These are phyloP conservation scores for Citrus unshiu DNA, from an alignment of 345 rosid genomes.

Conservation along the genomic window DNA sequence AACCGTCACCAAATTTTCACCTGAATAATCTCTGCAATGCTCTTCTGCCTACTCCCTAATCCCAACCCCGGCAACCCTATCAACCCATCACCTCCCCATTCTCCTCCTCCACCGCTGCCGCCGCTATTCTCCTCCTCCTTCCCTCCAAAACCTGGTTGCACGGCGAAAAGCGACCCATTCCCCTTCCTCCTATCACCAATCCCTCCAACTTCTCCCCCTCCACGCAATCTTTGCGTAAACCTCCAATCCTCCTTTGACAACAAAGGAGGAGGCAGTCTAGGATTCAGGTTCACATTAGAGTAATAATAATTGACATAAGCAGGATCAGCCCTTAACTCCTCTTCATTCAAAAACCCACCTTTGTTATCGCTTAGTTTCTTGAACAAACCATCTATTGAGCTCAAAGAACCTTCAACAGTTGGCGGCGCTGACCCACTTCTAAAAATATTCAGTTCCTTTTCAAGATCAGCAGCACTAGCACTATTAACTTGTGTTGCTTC, in stretches of 20 bases:
- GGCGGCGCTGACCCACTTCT: conserved; percentile 98
- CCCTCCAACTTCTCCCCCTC: conserved; percentile 37
- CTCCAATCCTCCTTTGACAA: conserved; percentile 86
- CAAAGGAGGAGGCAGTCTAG: conserved; percentile 86
- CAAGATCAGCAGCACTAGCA: conserved; percentile 45
- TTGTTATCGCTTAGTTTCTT: conserved; percentile 25
- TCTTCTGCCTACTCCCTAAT: conserved; percentile 71
- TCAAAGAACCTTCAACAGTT: conserved; percentile 78
- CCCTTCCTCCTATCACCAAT: conserved; percentile 68
- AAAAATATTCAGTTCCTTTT: conserved; percentile 60
- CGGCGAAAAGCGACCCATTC: conserved; percentile 54
- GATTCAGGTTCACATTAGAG: conserved; percentile 74
- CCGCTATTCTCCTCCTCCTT: conserved; percentile 39
- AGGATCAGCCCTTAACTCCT: conserved; percentile 84
- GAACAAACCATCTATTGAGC: conserved; percentile 64
- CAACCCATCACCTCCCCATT: conserved; percentile 91
- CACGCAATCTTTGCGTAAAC: conserved; percentile 55
- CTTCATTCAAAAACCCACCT: conserved; percentile 53
- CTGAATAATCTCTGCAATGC: conserved; percentile 88
- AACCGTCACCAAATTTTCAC: conserved; percentile 29
- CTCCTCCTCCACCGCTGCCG: conserved; percentile 37
- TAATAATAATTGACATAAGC: conserved; percentile 69
- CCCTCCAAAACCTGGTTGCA: conserved; percentile 71
- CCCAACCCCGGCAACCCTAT: conserved; percentile 71
- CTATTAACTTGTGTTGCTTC: conserved; percentile 12